phyloP scores from a whole-genome alignment of 1,284 basidiomycete genomes.

The Ustilago xerochloae region DNA sequence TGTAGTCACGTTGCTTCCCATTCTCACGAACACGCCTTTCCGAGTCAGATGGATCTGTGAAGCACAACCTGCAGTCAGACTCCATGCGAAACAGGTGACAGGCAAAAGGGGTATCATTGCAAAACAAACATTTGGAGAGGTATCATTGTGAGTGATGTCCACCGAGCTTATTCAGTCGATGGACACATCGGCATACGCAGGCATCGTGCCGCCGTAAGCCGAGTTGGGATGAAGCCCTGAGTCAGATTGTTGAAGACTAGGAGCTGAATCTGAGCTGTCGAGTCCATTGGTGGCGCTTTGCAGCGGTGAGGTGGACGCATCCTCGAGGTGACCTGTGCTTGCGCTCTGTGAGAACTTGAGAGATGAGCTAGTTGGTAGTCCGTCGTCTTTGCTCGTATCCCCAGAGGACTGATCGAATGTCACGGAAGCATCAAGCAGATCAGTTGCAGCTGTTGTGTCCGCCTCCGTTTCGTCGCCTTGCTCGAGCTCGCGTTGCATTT shows the following conservation, averaged over 20 bases:
- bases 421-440: slow-evolving; percentile 11
- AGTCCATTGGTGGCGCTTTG: not conserved
- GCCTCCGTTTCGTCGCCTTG: slow-evolving; percentile 12
- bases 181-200: slow-evolving; percentile 23
- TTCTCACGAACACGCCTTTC: too few relatives aligned
- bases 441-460: slow-evolving; percentile 14
- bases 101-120: slow-evolving; percentile 25
- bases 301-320: not conserved
- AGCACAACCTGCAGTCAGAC: not conserved
- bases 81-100: not conserved
- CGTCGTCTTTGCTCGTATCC: slow-evolving; percentile 11
- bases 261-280: not conserved
- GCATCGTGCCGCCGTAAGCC: not conserved
- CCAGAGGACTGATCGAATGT: slow-evolving; percentile 17
- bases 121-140: not conserved
- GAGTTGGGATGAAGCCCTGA: not conserved
- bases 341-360: slow-evolving; percentile 2
- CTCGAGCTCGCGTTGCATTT: slow-evolving; percentile 36
- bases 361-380: slow-evolving; percentile 3
- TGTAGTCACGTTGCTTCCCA: too few relatives aligned
- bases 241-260: not conserved
- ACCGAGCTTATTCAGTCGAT: slow-evolving; percentile 19
- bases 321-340: too few relatives aligned
- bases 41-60: not conserved
- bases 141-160: not conserved